A percentile compares a stretch with the other conserved stretches of the same genome.
Conservation (phyloP, 2,329 filamentous ascomycete genomes). For the Pyrenophora graminea region DNA sequence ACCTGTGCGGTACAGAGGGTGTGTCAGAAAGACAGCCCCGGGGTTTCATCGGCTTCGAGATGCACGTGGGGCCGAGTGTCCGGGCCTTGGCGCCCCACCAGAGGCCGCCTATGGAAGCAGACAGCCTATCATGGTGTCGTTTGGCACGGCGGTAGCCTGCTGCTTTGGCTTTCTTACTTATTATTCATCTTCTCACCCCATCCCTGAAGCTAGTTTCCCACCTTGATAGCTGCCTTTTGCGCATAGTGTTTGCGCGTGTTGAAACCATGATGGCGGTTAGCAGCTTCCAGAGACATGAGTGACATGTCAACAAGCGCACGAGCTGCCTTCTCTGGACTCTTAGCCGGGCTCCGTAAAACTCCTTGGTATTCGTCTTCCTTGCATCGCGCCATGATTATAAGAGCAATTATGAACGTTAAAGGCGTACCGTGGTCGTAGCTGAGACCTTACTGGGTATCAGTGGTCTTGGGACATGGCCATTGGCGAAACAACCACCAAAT, state of each 20-base stretch:
- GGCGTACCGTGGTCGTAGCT: too few relatives aligned
- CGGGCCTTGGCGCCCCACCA: slow-evolving; percentile 12
- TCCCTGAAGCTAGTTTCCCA: neutral
- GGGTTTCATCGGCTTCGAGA: slow-evolving; percentile 31
- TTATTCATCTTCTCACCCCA: too few relatives aligned
- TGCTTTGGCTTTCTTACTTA: too few relatives aligned
- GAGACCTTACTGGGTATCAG: slow-evolving; percentile 53
- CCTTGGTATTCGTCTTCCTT: neutral
- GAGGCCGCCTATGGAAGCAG: neutral
- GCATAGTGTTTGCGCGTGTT: neutral
- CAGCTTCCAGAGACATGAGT: neutral
- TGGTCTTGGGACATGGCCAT: slow-evolving; percentile 17
- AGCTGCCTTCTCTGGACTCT: too few relatives aligned
- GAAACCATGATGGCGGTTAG: neutral
- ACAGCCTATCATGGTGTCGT: neutral
- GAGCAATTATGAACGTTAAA: too few relatives aligned
- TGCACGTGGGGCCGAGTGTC: slow-evolving; percentile 7
- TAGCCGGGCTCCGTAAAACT: too few relatives aligned
- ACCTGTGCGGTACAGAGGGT: slow-evolving; percentile 22
- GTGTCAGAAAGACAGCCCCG: slow-evolving; percentile 23
- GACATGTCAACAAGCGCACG: too few relatives aligned
- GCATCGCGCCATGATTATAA: slow-evolving; percentile 3
- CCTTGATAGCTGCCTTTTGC: neutral
- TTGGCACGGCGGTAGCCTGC: neutral
- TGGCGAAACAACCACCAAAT: neutral